Percentiles rank a stretch among this genome's conserved stretches.
phyloP scores from a whole-genome alignment of 202 grass and related monocot species.

The Miscanthus sacchariflorus region DNA sequence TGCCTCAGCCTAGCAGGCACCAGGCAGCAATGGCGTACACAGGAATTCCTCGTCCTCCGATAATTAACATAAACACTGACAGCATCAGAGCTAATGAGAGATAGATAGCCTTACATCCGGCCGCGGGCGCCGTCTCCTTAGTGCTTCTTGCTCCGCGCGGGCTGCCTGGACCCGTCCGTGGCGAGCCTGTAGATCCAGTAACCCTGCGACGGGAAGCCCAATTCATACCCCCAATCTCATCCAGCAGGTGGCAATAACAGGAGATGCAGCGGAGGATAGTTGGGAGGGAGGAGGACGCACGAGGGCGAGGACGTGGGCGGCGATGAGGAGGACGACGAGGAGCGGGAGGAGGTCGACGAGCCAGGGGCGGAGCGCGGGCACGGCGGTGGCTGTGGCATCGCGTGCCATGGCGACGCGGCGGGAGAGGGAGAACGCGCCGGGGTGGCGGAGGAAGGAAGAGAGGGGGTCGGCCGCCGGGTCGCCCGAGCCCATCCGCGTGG shows the following conservation, averaged over 20 bases:
- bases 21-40: not conserved
- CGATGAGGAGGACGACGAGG: conserved; percentile 87
- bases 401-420: conserved; percentile 73
- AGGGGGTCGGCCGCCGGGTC: conserved; percentile 49
- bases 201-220: conserved; percentile 46
- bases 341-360: conserved; percentile 71
- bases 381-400: conserved; percentile 39
- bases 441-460: conserved; percentile 25
- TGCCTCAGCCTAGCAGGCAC: not conserved
- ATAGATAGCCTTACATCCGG: conserved; percentile 13
- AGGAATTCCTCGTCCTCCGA: not conserved
- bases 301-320: conserved; percentile 91
- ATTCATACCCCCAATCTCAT: conserved; percentile 25
- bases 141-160: conserved; percentile 71
- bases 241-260: not conserved
- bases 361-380: conserved; percentile 70
- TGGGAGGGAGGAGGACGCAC: conserved; percentile 37
- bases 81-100: not conserved
- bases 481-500: conserved; percentile 53
- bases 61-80: not conserved
- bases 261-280: not conserved
- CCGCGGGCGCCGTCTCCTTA: conserved; percentile 14
- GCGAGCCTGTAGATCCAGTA: conserved; percentile 95
- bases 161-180: conserved; percentile 65
- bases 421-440: conserved; percentile 42